Evolutionary conservation across 495 filamentous ascomycete genomes (phyloP).

Genomic region (Durotheca rogersii): DNA sequence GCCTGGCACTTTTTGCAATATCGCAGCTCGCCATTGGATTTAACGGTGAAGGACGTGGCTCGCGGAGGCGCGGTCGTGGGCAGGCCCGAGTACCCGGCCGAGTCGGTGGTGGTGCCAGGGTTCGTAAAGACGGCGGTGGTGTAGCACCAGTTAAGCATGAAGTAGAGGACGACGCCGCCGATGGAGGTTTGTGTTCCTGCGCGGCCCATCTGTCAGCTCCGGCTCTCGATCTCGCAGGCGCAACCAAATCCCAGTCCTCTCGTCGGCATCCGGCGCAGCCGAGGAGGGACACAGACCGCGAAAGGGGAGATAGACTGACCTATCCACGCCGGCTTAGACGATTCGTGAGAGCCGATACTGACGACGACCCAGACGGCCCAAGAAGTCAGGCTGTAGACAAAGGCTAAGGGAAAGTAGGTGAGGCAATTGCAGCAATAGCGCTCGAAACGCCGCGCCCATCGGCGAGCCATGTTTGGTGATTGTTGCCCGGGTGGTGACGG

Average conservation of each 20-base stretch:
- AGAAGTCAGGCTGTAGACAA: slow-evolving; percentile 84
- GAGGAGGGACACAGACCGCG: background rate
- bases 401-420: slow-evolving; percentile 83
- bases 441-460: slow-evolving; percentile 76
- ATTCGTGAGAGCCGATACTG: slow-evolving; percentile 61
- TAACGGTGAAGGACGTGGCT: slow-evolving; percentile 82
- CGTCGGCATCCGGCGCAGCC: no score
- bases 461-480: slow-evolving; percentile 42
- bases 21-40: slow-evolving; percentile 76
- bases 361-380: slow-evolving; percentile 91
- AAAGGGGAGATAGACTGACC: slow-evolving; percentile 51
- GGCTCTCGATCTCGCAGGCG: background rate
- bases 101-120: slow-evolving; percentile 66
- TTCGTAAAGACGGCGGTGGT: slow-evolving; percentile 88
- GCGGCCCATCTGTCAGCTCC: slow-evolving; percentile 2
- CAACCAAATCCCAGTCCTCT: no score
- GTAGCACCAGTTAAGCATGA: slow-evolving; percentile 83
- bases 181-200: slow-evolving; percentile 49
- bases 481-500: slow-evolving; percentile 30
- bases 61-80: slow-evolving; percentile 49
- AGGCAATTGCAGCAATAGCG: slow-evolving; percentile 76
- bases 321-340: slow-evolving; percentile 60
- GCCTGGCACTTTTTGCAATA: slow-evolving; percentile 98
- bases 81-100: slow-evolving; percentile 53
- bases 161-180: slow-evolving; percentile 69